Evolutionary conservation across 306 rosid genomes (phyloP), one percentile per base, ranked within the genome.

Genomic region (Dalbergia cultrata): DNA sequence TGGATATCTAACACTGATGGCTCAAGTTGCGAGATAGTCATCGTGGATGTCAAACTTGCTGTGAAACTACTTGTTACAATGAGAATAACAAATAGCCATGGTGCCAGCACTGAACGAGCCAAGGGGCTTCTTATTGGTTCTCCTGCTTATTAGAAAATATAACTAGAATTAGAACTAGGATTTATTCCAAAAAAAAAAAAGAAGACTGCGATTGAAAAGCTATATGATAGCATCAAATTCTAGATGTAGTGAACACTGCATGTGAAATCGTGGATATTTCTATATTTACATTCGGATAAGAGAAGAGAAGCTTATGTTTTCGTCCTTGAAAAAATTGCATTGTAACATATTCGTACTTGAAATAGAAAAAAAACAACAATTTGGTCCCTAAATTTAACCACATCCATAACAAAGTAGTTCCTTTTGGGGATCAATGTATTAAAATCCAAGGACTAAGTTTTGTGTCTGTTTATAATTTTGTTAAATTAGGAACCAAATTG

Each of bases 41-140:
- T 50, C 86, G 76, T 86, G 11, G 96, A 85, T 17, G 92, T 75
- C 54, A 93, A 84, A 75, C 89, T 89, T 13, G 94, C 90, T 0
- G 87, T 84, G 77, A 91, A 93, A 82, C 86, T 88, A 21, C 86
- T 84, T 0, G 83, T 70, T 3, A 87, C 78, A 35, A 88, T 75
- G 12, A 89, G 83, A 59, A 91, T 89, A 31, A 74, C 83, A 7
- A 93, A 66, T 74, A 93, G 39, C 96, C 94, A 91, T 11, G 92
- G 94, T 14, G 88, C 88, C 67, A 93, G 6, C 75, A 91, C 94
- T n/a, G n/a, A 31, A 69, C 86, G 67, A 44, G 94, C 91, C 84
- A 85, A 72, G 35, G 84, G 85, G 44, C 84, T 82, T 14, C 19
- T 75, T 14, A 90, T 70, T 50, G 76, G 84, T 47, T 86, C 89